These are phyloP conservation scores for Pyrus betulifolia DNA, from an alignment of 306 rosid genomes.

Conservation along the genomic window DNA sequence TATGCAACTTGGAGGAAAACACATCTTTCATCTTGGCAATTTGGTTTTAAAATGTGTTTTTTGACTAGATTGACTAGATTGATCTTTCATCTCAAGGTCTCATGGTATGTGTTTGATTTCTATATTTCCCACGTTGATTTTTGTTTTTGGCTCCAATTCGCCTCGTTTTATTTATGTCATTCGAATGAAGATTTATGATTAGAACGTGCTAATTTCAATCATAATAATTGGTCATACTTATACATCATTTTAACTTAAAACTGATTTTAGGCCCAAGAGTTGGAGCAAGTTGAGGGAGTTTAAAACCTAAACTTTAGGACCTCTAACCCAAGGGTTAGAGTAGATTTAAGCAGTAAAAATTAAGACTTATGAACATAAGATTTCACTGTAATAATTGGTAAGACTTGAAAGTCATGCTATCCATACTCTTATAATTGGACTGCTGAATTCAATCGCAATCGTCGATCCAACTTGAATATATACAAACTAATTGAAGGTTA, in stretches of 20 bases:
- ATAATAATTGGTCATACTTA: too few species aligned
- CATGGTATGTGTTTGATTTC: neutral
- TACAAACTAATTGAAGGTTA: neutral
- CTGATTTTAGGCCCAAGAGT: too few species aligned
- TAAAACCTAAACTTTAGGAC: too few species aligned
- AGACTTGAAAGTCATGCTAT: too few species aligned
- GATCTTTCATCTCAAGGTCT: neutral
- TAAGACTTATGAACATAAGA: too few species aligned
- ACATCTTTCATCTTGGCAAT: neutral
- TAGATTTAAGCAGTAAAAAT: too few species aligned
- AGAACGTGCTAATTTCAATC: neutral
- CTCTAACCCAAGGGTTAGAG: too few species aligned
- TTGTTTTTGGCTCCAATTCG: too few species aligned
- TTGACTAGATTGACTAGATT: neutral
- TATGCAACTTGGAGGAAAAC: neutral
- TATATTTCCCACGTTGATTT: neutral
- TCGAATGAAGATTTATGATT: neutral
- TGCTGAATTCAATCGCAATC: neutral
- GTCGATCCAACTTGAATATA: neutral
- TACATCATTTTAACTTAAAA: too few species aligned
- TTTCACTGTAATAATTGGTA: too few species aligned
- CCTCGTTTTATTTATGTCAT: neutral
- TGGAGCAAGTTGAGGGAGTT: fast-evolving
- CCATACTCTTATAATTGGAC: too few species aligned
- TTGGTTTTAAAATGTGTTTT: neutral